Base-by-base conservation (phyloP, 208 protist genomes). In the Leishmania guyanensis region DNA sequence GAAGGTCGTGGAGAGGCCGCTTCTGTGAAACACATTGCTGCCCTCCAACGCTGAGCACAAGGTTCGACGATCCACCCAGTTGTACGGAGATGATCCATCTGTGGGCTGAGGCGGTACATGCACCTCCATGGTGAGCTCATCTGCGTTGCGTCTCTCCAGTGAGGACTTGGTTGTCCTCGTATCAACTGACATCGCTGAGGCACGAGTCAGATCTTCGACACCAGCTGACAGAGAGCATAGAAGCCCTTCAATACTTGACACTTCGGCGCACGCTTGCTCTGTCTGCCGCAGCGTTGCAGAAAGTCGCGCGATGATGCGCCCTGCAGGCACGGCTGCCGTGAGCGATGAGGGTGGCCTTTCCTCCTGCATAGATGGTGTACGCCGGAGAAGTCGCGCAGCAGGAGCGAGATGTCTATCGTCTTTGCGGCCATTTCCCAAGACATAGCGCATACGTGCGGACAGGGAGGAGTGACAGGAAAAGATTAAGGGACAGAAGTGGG, bases 1-100 rank as follows among this genome's bases (percentile, higher is more conserved):
- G 20, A 81, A 68, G 3, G 77, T 36, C 17, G 82, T 81, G 8
- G 82, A 85, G 6, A 85, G 22, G 51, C 77, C 77, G 43, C 64
- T 81, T 43, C 77, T 64, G 64, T 81, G 54, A 48, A 82, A 79
- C 0, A 78, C 36, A 16, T 64, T 68, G 2, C 33, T 64, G 0
- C 48, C 77, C 1, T 62, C 62, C 4, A 26, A 36, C 4, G 33
- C 46, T 8, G 77, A 9, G 33, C 70, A 50, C 82, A 75, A 81
- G 53, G 53, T 2, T 9, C 29, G 14, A n/a, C 12, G 17, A 26
- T 22, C 33, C 46, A 26, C 56, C 0, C 33, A 78, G 16, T 65
- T 26, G 26, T 3, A 10, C 39, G 14, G 16, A 53, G 68, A 33
- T 6, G 22, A 17, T 12, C 53, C 68, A 51, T 20, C 43, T 5